Evolutionary conservation across 2,329 filamentous ascomycete genomes (phyloP), one percentile per base, ranked within the genome.

Genomic region (Fusarium phyllophilum): DNA sequence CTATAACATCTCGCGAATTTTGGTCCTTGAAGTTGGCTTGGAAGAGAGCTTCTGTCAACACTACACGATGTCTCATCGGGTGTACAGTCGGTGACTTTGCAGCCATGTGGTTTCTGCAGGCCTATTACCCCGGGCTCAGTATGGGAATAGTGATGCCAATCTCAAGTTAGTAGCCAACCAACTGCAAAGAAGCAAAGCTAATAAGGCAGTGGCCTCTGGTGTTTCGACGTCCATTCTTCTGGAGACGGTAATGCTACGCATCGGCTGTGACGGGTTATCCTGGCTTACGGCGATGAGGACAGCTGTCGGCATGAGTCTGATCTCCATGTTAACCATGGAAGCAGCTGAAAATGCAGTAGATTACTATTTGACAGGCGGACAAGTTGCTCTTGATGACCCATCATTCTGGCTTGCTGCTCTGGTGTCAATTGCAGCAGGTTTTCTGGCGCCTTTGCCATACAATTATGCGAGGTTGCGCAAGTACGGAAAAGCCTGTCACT

Each of bases 261-360:
- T 82, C 2, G 88, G 88, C 2, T 82, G 81, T 4, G 88, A 90
- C 60, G 76, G 79, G 13, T 78, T 90, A 1, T 71, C 85, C 0
- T 89, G 86, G 87, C 63, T 75, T 0, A 75, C 74, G 2, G 88
- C 88, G 0, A 83, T 81, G 6, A 85, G 82, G 49, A 89, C 88
- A 0, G 88, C 88, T 0, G 84, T 85, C 29, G 88, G 88, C 2
- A 90, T 90, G 88, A 89, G 88, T 65, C 79, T 89, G 54, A 85
- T 89, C 15, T 89, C 88, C 1, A 90, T 90, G 88, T 15, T 89
- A 5, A 86, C 88, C 0, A 90, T 90, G 88, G 88, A 90, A 75
- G 69, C 82, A 7, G 87, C 85, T 0, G 85, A 89, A 73, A 90
- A 90, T 69, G 68, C 81, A 0, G 87, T 90, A 8, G 88, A 90